phyloP scores from a whole-genome alignment of 352 stramenopile genomes.

The Phytophthora hybrid region DNA sequence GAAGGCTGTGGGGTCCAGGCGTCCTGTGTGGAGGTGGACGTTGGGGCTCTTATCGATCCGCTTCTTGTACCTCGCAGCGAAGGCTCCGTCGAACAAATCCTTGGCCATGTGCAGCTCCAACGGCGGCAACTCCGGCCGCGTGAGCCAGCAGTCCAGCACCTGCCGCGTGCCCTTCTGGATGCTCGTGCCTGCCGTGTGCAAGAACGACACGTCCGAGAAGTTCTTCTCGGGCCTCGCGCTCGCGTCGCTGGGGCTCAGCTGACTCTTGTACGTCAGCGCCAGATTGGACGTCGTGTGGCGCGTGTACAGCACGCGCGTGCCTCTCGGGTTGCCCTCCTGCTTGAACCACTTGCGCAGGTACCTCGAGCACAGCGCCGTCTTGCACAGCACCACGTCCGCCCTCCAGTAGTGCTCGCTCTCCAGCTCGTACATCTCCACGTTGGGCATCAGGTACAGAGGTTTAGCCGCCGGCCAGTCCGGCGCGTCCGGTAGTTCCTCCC shows the following conservation, averaged over 20 bases:
- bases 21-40: constrained; percentile 41
- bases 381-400: constrained; percentile 60
- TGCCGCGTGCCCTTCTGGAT: constrained; percentile 53
- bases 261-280: constrained; percentile 34
- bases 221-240: constrained; percentile 40
- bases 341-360: constrained; percentile 61
- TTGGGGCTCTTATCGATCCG: constrained; percentile 40
- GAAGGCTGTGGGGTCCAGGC: constrained; percentile 47
- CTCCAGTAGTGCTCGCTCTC: constrained; percentile 51
- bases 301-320: constrained; percentile 63
- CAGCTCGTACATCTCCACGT: constrained; percentile 74
- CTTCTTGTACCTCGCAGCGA: constrained; percentile 34
- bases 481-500: constrained; percentile 40
- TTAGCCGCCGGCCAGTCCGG: constrained; percentile 49
- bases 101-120: constrained; percentile 51
- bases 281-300: constrained; percentile 67
- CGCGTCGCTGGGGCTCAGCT: constrained; percentile 23
- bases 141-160: constrained; percentile 56
- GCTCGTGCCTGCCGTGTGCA: constrained; percentile 58
- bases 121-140: constrained; percentile 39
- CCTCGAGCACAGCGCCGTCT: constrained; percentile 51
- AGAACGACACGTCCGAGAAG: constrained; percentile 48
- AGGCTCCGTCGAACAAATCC: constrained; percentile 40
- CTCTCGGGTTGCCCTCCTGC: constrained; percentile 64
- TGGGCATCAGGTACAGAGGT: constrained; percentile 61